Base-by-base conservation (phyloP, 345 rosid species). In the Bruguiera gymnorhiza region DNA sequence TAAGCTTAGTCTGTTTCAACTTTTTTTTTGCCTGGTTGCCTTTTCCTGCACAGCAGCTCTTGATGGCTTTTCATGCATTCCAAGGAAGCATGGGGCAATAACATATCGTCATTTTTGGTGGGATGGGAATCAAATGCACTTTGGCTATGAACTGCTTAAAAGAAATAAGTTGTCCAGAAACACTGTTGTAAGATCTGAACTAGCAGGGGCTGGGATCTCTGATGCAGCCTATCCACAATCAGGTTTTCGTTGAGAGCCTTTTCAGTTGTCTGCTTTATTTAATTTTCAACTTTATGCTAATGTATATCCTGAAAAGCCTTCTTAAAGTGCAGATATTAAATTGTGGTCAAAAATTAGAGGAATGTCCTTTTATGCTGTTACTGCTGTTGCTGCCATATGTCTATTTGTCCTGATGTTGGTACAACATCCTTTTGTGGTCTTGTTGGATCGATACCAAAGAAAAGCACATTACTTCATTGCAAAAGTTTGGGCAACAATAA, bases 371-470 rank as follows among this genome's bases (percentile, higher is more conserved):
- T 92, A 86, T 71, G 76, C 79, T 50, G 81, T 84, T 68, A 83
- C 97, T 69, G 86, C 80, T 50, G 31, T 83, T 55, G 79, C 85
- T 5, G 99, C 94, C 75, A 78, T 80, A 72, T 70, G 83, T 68
- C 82, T 93, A 64, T 70, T 93, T 72, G 87, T 78, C 79, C 72
- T 58, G 26, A 92, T 95, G 97, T 63, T 90, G 9, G 73, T 77
- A 59, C 88, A 79, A 6, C 99, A 92, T 69, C 98, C 96, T 20
- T 81, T 90, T 29, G 97, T 95, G 66, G 87, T 95, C 61, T 72
- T 92, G 55, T 70, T 87, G 8, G 98, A 95, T 70, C 90, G 77
- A 56, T 82, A 88, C 67, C 76, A 76, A 79, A 84, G 98, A 82
- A 90, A 85, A 71, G 82, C 78, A 73, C 98, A 95, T 18, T 89